phyloP scores from a whole-genome alignment of 2,329 filamentous ascomycete species.

The Arthroderma uncinatum region DNA sequence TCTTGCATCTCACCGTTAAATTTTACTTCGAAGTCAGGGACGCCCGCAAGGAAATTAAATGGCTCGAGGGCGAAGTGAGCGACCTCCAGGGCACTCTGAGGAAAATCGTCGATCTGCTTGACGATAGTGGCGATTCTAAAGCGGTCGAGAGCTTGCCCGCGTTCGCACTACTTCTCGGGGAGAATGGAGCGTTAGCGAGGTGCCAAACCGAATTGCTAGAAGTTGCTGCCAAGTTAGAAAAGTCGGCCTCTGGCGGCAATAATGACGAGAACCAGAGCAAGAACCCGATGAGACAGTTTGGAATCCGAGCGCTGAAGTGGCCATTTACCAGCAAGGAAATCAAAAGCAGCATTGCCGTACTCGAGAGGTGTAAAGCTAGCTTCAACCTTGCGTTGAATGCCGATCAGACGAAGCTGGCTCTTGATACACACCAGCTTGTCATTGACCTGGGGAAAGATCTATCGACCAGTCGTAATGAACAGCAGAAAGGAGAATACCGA shows the following conservation, averaged over 20 bases:
- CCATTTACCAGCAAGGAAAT: constrained; percentile 22
- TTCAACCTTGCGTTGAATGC: constrained; percentile 21
- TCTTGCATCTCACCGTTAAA: background rate
- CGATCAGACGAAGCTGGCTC: constrained; percentile 18
- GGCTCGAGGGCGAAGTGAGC: constrained; percentile 10
- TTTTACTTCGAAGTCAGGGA: constrained; percentile 16
- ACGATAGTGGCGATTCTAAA: background rate
- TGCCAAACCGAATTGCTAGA: background rate
- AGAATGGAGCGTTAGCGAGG: background rate
- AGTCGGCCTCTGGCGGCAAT: background rate
- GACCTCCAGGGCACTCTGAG: background rate
- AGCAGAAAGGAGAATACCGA: background rate
- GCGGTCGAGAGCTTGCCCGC: background rate
- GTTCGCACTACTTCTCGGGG: background rate
- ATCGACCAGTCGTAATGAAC: background rate
- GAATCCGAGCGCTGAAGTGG: constrained; percentile 23
- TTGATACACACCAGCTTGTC: background rate
- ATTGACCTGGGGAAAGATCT: background rate
- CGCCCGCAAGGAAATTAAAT: constrained; percentile 18
- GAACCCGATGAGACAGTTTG: constrained; percentile 17
- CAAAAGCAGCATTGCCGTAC: constrained; percentile 12
- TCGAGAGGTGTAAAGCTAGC: constrained; percentile 20
- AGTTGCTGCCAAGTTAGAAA: background rate
- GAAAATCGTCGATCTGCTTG: background rate
- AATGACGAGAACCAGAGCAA: background rate